phyloP scores from a whole-genome alignment of 169 alveolate genomes.

The Besnoitia besnoiti region DNA sequence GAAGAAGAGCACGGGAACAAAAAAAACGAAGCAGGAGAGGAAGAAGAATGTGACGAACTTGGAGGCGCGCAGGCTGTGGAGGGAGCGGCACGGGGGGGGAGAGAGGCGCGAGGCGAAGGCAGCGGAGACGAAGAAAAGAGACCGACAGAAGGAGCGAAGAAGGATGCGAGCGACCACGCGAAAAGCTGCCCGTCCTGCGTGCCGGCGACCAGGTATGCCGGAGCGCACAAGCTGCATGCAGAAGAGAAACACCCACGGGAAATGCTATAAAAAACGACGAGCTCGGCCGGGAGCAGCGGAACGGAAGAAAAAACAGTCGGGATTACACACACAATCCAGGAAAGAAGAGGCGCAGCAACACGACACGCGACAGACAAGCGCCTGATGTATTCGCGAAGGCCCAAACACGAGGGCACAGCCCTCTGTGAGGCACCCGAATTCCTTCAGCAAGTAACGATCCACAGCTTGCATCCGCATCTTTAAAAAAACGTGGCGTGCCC shows the following conservation, averaged over 20 bases:
- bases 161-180: background rate
- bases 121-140: background rate
- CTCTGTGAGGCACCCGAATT: too few species aligned
- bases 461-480: too few species aligned
- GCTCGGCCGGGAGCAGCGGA: background rate
- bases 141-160: background rate
- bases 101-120: background rate
- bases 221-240: background rate
- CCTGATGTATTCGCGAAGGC: too few species aligned
- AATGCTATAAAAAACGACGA: background rate
- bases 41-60: too few species aligned
- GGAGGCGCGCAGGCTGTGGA: too few species aligned
- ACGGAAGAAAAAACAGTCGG: background rate
- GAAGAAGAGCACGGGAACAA: too few species aligned
- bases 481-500: background rate
- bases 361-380: too few species aligned
- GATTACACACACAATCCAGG: background rate
- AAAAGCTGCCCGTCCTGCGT: background rate
- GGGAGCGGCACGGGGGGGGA: too few species aligned
- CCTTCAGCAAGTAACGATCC: too few species aligned
- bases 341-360: too few species aligned
- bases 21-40: too few species aligned
- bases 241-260: background rate
- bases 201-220: slow-evolving; percentile 27
- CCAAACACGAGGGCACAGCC: too few species aligned